These are phyloP conservation scores for Rhizophlyctis rosea DNA, from an alignment of 192 early-diverging fungal genomes.

Conservation along the genomic window DNA sequence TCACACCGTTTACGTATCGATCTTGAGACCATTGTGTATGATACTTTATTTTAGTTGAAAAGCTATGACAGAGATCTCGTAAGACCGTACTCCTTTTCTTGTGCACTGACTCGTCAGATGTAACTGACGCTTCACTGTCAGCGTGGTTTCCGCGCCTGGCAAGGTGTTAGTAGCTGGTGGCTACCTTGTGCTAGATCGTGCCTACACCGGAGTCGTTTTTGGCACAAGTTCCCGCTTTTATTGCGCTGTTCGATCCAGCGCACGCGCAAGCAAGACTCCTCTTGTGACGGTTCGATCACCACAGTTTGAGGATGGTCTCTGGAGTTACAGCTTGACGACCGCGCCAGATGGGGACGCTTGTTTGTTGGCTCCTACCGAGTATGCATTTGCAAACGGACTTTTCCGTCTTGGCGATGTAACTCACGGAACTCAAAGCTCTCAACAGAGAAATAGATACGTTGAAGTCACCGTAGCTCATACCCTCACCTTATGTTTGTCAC, in stretches of 20 bases:
- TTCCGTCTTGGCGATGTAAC: neutral
- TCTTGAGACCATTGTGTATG: no score
- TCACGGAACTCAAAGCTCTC: neutral
- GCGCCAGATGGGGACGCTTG: neutral
- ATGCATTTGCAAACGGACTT: neutral
- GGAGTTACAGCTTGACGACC: slow-evolving; percentile 59
- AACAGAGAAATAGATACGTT: slow-evolving; percentile 62
- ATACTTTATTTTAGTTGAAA: no score
- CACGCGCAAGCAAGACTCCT: neutral
- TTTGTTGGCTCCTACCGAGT: slow-evolving; percentile 3
- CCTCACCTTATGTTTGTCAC: slow-evolving; percentile 7
- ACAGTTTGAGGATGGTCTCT: slow-evolving; percentile 80
- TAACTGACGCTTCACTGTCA: no score
- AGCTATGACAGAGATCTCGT: no score
- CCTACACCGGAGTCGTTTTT: slow-evolving; percentile 77
- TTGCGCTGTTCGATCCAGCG: slow-evolving; percentile 46
- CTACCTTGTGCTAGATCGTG: slow-evolving; percentile 87
- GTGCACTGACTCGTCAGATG: no score
- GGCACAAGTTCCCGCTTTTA: slow-evolving; percentile 85
- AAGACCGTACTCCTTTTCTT: no score
- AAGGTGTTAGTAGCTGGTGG: slow-evolving; percentile 93
- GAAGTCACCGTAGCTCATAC: slow-evolving; percentile 45
- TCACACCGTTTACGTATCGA: no score
- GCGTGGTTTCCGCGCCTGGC: slow-evolving; percentile 81
- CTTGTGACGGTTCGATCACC: slow-evolving; percentile 68